Conservation (phyloP, 805 yeast species). For the Candida easanensis region DNA sequence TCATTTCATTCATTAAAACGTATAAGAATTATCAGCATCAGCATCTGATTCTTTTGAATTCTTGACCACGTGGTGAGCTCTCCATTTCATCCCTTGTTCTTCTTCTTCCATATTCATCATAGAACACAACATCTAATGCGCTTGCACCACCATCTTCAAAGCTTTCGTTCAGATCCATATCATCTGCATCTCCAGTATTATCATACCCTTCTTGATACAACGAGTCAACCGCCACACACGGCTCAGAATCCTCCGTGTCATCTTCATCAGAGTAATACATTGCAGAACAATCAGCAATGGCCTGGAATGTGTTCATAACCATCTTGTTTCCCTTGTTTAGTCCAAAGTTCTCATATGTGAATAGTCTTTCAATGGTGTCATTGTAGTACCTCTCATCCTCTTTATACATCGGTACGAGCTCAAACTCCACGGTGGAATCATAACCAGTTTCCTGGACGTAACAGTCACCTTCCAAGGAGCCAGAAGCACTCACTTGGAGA, state of each 20-base stretch:
- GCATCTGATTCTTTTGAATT: conserved; percentile 10
- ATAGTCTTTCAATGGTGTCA: conserved; percentile 32
- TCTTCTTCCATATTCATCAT: conserved; percentile 15
- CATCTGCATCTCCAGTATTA: conserved; percentile 22
- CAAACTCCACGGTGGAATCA: conserved; percentile 26
- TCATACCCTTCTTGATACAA: conserved; percentile 11
- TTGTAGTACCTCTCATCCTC: conserved; percentile 36
- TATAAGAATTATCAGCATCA: not conserved
- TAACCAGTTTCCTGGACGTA: conserved; percentile 5
- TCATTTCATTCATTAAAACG: not conserved
- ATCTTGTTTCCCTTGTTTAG: conserved; percentile 38
- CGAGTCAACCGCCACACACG: not conserved
- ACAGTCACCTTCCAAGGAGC: conserved; percentile 10
- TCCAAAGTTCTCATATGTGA: conserved; percentile 37
- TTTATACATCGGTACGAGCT: conserved; percentile 34
- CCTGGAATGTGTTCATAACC: conserved; percentile 35
- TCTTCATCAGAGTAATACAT: conserved; percentile 11
- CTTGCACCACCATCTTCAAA: conserved; percentile 14
- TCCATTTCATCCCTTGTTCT: conserved; percentile 20
- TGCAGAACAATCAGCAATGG: conserved; percentile 32
- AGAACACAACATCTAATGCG: conserved; percentile 16
- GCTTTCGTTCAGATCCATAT: conserved; percentile 14
- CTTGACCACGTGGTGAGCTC: conserved; percentile 1
- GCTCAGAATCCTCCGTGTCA: conserved; percentile 8
- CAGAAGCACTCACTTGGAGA: conserved; percentile 8